Percentiles rank a stretch among this genome's conserved stretches.
These are phyloP conservation scores for Amanita pseudoporphyria DNA, from an alignment of 768 basidiomycete genomes.

Conservation along the genomic window DNA sequence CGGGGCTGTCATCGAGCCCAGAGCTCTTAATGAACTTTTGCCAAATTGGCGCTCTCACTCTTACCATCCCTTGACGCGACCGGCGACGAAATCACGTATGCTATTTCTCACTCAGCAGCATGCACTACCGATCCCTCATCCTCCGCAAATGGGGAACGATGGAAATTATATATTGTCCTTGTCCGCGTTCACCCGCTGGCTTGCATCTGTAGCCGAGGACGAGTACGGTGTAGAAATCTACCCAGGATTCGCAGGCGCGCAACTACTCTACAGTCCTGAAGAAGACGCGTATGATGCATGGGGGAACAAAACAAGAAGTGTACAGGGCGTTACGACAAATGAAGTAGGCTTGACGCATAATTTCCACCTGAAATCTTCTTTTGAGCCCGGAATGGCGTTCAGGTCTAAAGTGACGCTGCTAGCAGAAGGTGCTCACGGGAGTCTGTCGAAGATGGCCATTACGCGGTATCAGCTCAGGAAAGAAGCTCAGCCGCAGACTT, in stretches of 20 bases:
- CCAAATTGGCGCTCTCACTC: constrained; percentile 66
- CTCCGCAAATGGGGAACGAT: constrained; percentile 93
- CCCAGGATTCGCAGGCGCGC: constrained; percentile 92
- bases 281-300: constrained; percentile 28
- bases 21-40: constrained; percentile 82
- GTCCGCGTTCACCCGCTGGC: constrained; percentile 83
- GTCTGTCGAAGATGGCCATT: constrained; percentile 73
- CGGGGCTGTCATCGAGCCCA: constrained; percentile 90
- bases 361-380: constrained; percentile 70
- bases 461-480: constrained; percentile 65
- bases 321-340: constrained; percentile 81
- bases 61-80: constrained; percentile 72
- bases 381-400: constrained; percentile 97
- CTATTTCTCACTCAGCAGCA: constrained; percentile 64
- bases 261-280: constrained; percentile 60
- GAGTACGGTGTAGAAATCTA: constrained; percentile 88
- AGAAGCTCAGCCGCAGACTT: constrained; percentile 79
- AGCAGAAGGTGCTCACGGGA: constrained; percentile 93
- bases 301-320: constrained; percentile 36
- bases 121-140: constrained; percentile 83
- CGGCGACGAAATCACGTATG: constrained; percentile 75
- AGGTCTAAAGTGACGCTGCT: constrained; percentile 85
- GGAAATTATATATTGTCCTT: constrained; percentile 91
- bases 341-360: constrained; percentile 86
- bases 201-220: constrained; percentile 73